Evolutionary conservation across 495 filamentous ascomycete species (phyloP), one percentile per base, ranked within the genome.

Genomic region (Aspergillus panamensis): DNA sequence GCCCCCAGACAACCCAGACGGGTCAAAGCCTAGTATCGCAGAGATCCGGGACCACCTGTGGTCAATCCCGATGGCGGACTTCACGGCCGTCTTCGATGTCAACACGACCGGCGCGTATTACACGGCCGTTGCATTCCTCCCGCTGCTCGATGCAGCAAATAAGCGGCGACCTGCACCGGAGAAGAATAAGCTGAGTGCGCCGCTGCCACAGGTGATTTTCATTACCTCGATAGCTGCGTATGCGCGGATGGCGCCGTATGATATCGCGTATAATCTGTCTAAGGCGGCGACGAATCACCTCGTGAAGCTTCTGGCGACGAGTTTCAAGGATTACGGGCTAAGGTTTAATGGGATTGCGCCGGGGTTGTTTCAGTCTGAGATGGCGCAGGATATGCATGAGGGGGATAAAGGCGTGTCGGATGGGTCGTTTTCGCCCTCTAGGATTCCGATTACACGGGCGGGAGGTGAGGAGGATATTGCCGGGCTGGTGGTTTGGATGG

Each of bases 231-330:
- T 89, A 61, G 84, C 75, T 0, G 82, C 71, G 2, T 85, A 82
- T 59, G 83, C 77, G 62, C 80, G 86, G 56, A 61, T 65, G 25
- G 75, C 77, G 14, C 79, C 82, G 0, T 82, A 80, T 7, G 82
- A 81, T 1, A 83, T 77, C 66, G 81, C 85, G 10, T 91, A 90
- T 59, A 82, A 80, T 7, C 66, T 78, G 30, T 84, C 80, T 62
- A 91, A 91, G 72, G 82, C 84, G 10, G 83, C 83, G 0, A 76
- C 78, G 12, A 85, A 75, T 20, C 86, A 87, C 61, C 66, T 88
- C 48, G 82, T 85, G 30, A 90, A 89, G 76, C 73, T 80, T 60
- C 61, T 89, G 37, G 74, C 81, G 4, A 80, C 77, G 1, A 62
- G 62, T 17, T 68, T 87, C 30, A 76, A 74, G 14, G 73, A 77